Evolutionary conservation across 179 eudicot genomes (phyloP), one percentile per base, ranked within the genome.

Genomic region (Actinidia chinensis): DNA sequence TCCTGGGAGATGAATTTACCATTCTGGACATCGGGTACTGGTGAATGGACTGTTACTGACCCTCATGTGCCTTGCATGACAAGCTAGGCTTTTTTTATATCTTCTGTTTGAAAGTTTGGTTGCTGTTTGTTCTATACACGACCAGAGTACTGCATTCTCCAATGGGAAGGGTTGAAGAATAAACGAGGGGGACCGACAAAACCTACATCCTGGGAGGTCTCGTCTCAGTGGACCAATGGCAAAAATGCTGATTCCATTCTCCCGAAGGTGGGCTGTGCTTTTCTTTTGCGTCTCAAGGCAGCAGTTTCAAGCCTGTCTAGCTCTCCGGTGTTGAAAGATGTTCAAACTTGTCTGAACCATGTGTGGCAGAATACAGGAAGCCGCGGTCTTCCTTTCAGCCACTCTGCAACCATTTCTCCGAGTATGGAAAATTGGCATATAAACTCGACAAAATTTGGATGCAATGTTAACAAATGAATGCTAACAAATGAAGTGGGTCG

Each of bases 211-310:
- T 11, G 47, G 6, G 50, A 48, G 58, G 63, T 81, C 44, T 75
- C 54, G 58, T 78, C 76, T 43, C 91, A 85, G 40, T 94, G 98
- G 98, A 91, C 82, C 87, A 90, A 76, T 94, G 98, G 98, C 98
- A 94, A 63, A n/a, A n/a, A 81, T 94, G 65, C 82, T 0, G 98
- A 94, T 80, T 94, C 98, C 60, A 80, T 93, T 75, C 91, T 94
- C 51, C 97, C 98, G 11, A 94, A 97, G 12, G 98, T 97, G 17
- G 98, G 97, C 65, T 93, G 93, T 80, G 98, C 98, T 74, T 97
- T 90, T 86, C 93, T 97, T 23, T 86, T 84, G 9, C 97, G 98
- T 48, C 91, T 94, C 0, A 97, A 94, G 77, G 93, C 98, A 55
- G 97, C 97, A 58, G 83, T 88, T n/a, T 50, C 98, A 94, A 85